Conservation (phyloP, 306 rosid genomes). For the Rosa rugosa region DNA sequence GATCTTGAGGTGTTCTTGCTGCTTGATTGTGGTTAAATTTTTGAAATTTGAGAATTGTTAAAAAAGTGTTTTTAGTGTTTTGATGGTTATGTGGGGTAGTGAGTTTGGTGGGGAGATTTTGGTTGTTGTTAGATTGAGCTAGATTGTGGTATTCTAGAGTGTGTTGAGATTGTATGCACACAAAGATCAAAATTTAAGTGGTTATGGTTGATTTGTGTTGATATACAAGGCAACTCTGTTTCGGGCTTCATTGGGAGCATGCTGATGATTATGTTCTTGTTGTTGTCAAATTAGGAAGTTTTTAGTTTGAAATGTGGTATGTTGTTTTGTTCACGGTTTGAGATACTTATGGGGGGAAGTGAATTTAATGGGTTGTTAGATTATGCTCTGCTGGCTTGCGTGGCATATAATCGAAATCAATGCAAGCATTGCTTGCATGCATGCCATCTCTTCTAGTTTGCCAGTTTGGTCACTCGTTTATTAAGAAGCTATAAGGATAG, state of each 20-base stretch:
- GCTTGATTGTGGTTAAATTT: not conserved
- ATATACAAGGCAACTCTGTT: not conserved
- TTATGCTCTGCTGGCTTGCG: not conserved
- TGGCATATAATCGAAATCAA: not conserved
- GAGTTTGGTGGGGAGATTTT: not conserved
- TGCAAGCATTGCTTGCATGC: not conserved
- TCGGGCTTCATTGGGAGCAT: not conserved
- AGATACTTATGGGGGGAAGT: not conserved
- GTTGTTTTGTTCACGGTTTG: not conserved
- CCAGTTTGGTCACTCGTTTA: conserved; percentile 12
- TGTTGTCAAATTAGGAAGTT: not conserved
- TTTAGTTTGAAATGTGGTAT: not conserved
- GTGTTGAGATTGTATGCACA: not conserved
- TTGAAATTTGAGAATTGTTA: not conserved
- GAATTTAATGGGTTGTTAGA: not conserved
- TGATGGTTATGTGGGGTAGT: not conserved
- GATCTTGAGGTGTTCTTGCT: not conserved
- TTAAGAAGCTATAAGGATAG: not conserved
- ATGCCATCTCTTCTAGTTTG: not conserved
- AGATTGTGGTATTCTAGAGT: not conserved
- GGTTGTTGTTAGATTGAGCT: not conserved
- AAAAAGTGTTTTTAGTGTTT: not conserved
- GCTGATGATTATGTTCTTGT: not conserved
- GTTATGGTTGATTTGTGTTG: not conserved
- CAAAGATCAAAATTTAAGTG: not conserved